These are phyloP conservation scores for Arctium lappa DNA, from an alignment of 129 eudicot species.

Conservation along the genomic window DNA sequence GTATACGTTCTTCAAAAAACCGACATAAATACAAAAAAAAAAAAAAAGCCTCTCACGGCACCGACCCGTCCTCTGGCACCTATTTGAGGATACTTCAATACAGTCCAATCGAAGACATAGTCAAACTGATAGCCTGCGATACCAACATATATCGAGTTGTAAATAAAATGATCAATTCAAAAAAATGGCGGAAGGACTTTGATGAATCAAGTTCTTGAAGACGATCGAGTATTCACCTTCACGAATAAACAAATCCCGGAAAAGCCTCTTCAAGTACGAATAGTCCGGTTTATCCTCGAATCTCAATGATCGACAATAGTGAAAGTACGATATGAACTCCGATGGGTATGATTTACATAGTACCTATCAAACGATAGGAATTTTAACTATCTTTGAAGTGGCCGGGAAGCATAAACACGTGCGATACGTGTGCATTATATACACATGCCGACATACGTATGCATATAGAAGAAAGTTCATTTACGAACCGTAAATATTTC, in stretches of 20 bases:
- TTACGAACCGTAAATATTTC: background rate
- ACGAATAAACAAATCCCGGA: slow-evolving; percentile 88
- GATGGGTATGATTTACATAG: slow-evolving; percentile 96
- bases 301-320: slow-evolving; percentile 89
- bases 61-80: slow-evolving; percentile 80
- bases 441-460: no score
- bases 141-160: background rate
- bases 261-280: slow-evolving; percentile 94
- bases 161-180: background rate
- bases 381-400: background rate
- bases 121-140: slow-evolving; percentile 91
- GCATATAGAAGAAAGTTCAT: background rate
- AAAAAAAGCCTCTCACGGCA: background rate
- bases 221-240: slow-evolving; percentile 55
- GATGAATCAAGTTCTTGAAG: background rate
- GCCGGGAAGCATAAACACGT: background rate
- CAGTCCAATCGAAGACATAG: slow-evolving; percentile 97
- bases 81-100: slow-evolving; percentile 95
- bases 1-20: background rate
- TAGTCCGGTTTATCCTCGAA: slow-evolving; percentile 99
- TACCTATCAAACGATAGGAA: slow-evolving; percentile 38
- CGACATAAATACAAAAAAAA: background rate
- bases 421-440: no score
- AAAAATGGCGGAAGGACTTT: background rate
- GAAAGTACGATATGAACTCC: slow-evolving; percentile 89